Evolutionary conservation across 176 grass and related monocot genomes (phyloP).

Genomic region (Ensete glaucum): DNA sequence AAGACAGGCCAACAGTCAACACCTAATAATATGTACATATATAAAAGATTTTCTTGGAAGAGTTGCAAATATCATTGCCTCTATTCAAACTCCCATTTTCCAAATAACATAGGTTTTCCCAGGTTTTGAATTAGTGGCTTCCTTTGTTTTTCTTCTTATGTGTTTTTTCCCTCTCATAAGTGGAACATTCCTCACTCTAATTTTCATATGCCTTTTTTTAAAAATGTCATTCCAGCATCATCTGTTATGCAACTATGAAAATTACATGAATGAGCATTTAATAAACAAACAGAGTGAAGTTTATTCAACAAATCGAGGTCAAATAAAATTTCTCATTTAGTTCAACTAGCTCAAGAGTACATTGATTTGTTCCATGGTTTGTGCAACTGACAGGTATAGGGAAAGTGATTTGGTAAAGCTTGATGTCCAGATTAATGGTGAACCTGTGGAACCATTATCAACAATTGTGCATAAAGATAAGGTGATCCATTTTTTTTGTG

Average conservation of each 20-base stretch:
- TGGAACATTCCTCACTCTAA: not conserved
- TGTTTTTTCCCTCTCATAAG: not conserved
- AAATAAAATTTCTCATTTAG: not conserved
- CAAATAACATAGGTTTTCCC: too few species aligned
- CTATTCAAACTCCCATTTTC: too few species aligned
- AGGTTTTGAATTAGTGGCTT: not conserved
- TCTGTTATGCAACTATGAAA: not conserved
- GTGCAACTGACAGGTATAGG: conserved; percentile 58
- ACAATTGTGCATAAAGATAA: conserved; percentile 97
- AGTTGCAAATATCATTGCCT: too few species aligned
- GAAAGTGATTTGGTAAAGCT: conserved; percentile 86
- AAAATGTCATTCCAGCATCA: not conserved
- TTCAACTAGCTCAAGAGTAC: conserved; percentile 2
- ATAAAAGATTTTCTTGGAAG: too few species aligned
- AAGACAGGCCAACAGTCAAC: too few species aligned
- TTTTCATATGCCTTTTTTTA: not conserved
- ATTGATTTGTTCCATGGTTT: not conserved
- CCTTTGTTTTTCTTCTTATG: not conserved
- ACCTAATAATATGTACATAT: too few species aligned
- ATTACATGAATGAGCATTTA: not conserved
- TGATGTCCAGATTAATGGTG: conserved; percentile 88
- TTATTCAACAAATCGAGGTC: not conserved
- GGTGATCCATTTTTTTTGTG: conserved; percentile 24
- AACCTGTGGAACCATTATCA: conserved; percentile 82
- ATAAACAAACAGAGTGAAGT: not conserved